phyloP scores from a whole-genome alignment of 768 basidiomycete genomes.

The Brasilioporus rufonigricans region DNA sequence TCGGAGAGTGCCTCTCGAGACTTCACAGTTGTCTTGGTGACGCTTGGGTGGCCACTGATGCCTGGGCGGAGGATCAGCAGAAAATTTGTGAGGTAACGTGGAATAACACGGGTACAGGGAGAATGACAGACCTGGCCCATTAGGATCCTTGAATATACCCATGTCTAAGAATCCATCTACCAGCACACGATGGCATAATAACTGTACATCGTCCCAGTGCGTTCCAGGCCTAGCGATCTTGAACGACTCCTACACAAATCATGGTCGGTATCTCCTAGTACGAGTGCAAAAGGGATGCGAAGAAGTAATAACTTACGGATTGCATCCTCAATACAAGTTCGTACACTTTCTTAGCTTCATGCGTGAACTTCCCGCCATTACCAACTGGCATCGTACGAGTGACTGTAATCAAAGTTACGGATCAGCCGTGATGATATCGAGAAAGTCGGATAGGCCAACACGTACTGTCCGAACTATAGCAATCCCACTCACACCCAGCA shows the following conservation, averaged over 20 bases:
- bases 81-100: background rate
- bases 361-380: constrained; percentile 86
- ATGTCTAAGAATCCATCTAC: constrained; percentile 77
- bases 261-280: background rate
- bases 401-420: constrained; percentile 47
- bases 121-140: constrained; percentile 28
- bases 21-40: constrained; percentile 4
- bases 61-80: background rate
- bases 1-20: constrained; percentile 25
- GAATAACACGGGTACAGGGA: background rate
- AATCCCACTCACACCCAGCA: constrained; percentile 88
- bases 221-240: constrained; percentile 67
- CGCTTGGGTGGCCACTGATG: background rate
- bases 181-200: constrained; percentile 80
- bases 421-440: background rate
- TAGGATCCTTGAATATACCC: constrained; percentile 80
- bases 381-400: constrained; percentile 91
- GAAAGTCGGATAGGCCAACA: background rate
- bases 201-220: constrained; percentile 89
- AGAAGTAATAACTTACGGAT: constrained; percentile 41
- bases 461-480: constrained; percentile 64
- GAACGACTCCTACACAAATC: constrained; percentile 59
- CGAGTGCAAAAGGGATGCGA: background rate
- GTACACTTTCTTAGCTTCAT: constrained; percentile 80
- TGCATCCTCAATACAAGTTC: constrained; percentile 91